Base-by-base conservation (phyloP, 2,329 filamentous ascomycete genomes). In the Sordariomycetes sp. region DNA sequence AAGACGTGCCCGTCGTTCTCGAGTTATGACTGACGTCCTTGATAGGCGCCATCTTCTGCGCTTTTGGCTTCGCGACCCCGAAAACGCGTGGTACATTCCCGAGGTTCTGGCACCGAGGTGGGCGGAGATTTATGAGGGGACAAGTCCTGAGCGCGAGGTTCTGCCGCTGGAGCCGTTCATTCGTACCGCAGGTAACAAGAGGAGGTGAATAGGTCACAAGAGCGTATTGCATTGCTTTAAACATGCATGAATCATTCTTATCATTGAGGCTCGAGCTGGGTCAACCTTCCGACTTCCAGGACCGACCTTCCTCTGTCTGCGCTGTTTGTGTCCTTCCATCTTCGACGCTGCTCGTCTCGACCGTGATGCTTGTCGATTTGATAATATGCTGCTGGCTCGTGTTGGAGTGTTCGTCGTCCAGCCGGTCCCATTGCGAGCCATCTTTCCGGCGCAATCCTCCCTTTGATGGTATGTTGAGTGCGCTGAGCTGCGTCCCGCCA, bases 151-250 rank as follows among this genome's bases (percentile, higher is more conserved):
- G 40, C 64, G 59, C 9, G 59, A 70, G 23, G 64, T 75, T 0
- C 71, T 79, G 34, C 73, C 74, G 0, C 53, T 76, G 3, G 68
- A 79, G 45, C 69, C 72, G 4, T 40, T 40, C 20, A 46, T 53
- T 31, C 42, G 48, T 17, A 51, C 46, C 16, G 43, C 42, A 8
- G 48, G 49, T 15, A 42, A 46, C 21, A 42, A 21, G 17, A 6
- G 14, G 6, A 6, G n/a, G n/a, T n/a, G n/a, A n/a, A n/a, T n/a
- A n/a, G n/a, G n/a, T n/a, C n/a, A n/a, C n/a, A n/a, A n/a, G n/a
- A n/a, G n/a, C n/a, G n/a, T n/a, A n/a, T n/a, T n/a, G n/a, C n/a
- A n/a, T n/a, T n/a, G n/a, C n/a, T n/a, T n/a, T n/a, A n/a, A n/a
- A n/a, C n/a, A n/a, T n/a, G n/a, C n/a, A n/a, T n/a, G n/a, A n/a